phyloP scores from a whole-genome alignment of 768 basidiomycete genomes.

The Boletus huronensis region DNA sequence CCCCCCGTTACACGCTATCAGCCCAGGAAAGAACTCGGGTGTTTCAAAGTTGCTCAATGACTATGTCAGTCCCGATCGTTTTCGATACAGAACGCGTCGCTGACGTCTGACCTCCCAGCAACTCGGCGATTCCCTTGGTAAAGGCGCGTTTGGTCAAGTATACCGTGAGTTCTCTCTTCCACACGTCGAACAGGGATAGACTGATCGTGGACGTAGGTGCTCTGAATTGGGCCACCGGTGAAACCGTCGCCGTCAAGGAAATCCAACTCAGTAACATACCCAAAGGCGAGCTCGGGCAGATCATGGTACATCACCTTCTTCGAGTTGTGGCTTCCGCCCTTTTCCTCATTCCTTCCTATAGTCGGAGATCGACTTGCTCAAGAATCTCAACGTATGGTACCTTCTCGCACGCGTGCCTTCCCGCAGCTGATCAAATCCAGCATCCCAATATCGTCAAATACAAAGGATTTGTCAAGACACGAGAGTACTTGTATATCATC shows the following conservation, averaged over 20 bases:
- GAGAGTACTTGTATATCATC: slow-evolving; percentile 93
- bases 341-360: slow-evolving; percentile 30
- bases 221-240: slow-evolving; percentile 93
- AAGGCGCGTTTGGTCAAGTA: slow-evolving; percentile 96
- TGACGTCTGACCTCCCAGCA: slow-evolving; percentile 50
- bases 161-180: slow-evolving; percentile 63
- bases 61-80: slow-evolving; percentile 43
- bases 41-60: slow-evolving; percentile 60
- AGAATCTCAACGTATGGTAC: slow-evolving; percentile 83
- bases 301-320: slow-evolving; percentile 64
- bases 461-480: slow-evolving; percentile 95
- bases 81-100: background rate
- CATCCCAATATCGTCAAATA: slow-evolving; percentile 99
- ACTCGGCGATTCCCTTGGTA: slow-evolving; percentile 94
- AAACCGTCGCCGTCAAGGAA: slow-evolving; percentile 98
- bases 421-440: slow-evolving; percentile 39
- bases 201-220: slow-evolving; percentile 65
- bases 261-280: slow-evolving; percentile 93
- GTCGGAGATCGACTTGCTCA: slow-evolving; percentile 96
- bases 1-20: slow-evolving; percentile 18
- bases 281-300: slow-evolving; percentile 89
- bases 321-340: background rate
- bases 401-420: background rate
- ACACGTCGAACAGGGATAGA: slow-evolving; percentile 57
- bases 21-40: slow-evolving; percentile 29